phyloP scores from a whole-genome alignment of 805 yeast genomes.

The Candida caryicola region DNA sequence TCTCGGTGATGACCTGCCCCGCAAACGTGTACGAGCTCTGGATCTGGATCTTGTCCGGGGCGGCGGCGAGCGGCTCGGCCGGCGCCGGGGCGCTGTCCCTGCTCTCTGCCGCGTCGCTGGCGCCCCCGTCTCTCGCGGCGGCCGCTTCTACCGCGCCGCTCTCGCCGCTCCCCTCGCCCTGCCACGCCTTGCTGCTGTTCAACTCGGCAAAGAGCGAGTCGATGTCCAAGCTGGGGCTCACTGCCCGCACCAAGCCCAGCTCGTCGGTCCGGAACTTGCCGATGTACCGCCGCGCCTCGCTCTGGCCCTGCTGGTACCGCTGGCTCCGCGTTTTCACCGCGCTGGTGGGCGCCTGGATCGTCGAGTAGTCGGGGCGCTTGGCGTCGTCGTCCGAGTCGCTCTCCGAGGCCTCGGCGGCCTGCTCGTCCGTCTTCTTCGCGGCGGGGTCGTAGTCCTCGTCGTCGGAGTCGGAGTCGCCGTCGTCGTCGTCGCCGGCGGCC shows the following conservation, averaged over 20 bases:
- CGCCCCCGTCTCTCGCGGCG: conserved; percentile 5
- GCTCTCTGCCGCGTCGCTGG: conserved; percentile 15
- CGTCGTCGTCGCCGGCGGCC: conserved; percentile 16
- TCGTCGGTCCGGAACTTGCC: conserved; percentile 16
- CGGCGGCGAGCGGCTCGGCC: conserved; percentile 8
- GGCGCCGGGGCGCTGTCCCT: conserved; percentile 1
- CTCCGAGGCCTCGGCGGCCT: conserved; percentile 35
- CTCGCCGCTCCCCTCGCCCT: conserved; percentile 11
- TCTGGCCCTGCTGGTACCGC: conserved; percentile 39
- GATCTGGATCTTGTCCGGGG: conserved; percentile 61
- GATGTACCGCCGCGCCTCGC: conserved; percentile 5
- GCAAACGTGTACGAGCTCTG: conserved; percentile 84
- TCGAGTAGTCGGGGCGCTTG: conserved; percentile 41
- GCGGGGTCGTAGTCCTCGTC: conserved; percentile 34
- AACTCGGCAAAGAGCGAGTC: conserved; percentile 31
- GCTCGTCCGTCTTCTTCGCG: conserved; percentile 17
- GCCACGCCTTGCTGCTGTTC: conserved; percentile 11
- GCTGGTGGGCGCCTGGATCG: conserved; percentile 53
- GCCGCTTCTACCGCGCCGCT: conserved; percentile 5
- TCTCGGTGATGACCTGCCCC: conserved; percentile 75
- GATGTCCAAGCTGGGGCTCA: conserved; percentile 23
- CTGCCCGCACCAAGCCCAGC: conserved; percentile 12
- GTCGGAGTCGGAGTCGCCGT: conserved; percentile 30
- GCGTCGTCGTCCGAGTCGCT: conserved; percentile 29
- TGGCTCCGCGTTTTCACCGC: conserved; percentile 70